A percentile compares a stretch with the other conserved stretches of the same genome.
Conservation (phyloP, 1,284 basidiomycete species). For the Rhodotorula sp. region DNA sequence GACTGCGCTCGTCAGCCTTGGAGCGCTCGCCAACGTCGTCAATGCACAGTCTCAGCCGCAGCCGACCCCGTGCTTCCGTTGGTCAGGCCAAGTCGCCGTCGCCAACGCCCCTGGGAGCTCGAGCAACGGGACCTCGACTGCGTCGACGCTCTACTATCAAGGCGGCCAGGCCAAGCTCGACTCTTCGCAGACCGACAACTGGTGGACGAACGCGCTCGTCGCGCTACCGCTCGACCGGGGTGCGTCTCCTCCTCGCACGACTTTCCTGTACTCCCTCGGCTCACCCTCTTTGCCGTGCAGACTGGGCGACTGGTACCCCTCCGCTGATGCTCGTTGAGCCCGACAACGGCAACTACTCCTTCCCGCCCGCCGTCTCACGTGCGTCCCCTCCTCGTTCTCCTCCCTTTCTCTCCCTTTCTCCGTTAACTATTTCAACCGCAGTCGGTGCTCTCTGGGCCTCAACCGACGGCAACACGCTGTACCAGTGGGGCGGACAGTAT, state of each 20-base stretch:
- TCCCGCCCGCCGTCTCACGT: slow-evolving; percentile 44
- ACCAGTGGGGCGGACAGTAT: slow-evolving; percentile 44
- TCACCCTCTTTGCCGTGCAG: neutral
- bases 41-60: slow-evolving; percentile 16
- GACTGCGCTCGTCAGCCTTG: too few species aligned
- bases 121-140: slow-evolving; percentile 1
- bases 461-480: slow-evolving; percentile 30
- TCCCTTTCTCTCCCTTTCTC: neutral
- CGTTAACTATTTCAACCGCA: neutral
- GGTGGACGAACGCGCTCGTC: slow-evolving; percentile 47
- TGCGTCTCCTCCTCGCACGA: neutral
- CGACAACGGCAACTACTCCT: slow-evolving; percentile 41
- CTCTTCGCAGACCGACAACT: slow-evolving; percentile 29
- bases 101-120: slow-evolving; percentile 19
- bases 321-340: slow-evolving; percentile 40
- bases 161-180: slow-evolving; percentile 42
- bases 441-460: slow-evolving; percentile 43
- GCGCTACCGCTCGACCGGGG: slow-evolving; percentile 35
- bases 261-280: too few species aligned
- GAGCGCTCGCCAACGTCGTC: neutral
- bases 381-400: neutral
- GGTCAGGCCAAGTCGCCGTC: slow-evolving; percentile 28
- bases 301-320: slow-evolving; percentile 44
- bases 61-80: slow-evolving; percentile 31
- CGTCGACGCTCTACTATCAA: slow-evolving; percentile 38